These are phyloP conservation scores for Hydrangea macrophylla DNA, from an alignment of 148 eudicot species.

Conservation along the genomic window DNA sequence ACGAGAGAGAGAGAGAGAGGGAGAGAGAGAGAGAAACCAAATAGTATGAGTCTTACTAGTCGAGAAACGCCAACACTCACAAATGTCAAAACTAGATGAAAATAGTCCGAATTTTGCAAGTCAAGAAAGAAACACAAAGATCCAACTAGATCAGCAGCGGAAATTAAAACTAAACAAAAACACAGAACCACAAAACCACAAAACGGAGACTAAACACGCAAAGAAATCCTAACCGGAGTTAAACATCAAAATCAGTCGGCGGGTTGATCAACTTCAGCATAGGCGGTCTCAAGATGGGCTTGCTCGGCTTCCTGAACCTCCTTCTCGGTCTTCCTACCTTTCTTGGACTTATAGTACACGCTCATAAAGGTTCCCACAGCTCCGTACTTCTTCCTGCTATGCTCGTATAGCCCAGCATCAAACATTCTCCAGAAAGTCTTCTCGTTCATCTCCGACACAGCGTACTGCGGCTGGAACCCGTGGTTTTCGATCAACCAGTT, in stretches of 20 bases:
- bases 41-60: not conserved
- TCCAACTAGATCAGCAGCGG: not conserved
- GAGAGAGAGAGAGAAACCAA: no score
- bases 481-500: conserved; percentile 85
- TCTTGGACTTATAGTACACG: conserved; percentile 82
- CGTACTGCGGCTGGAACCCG: conserved; percentile 82
- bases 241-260: conserved; percentile 17
- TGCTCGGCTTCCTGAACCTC: conserved; percentile 89
- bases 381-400: conserved; percentile 63
- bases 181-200: not conserved
- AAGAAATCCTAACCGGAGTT: conserved; percentile 7
- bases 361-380: conserved; percentile 92
- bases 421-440: conserved; percentile 92
- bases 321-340: conserved; percentile 85
- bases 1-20: no score
- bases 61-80: not conserved
- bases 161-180: not conserved
- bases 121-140: no score
- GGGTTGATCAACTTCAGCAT: conserved; percentile 39
- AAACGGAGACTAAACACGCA: not conserved
- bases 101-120: no score
- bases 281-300: conserved; percentile 51
- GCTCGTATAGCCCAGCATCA: conserved; percentile 72
- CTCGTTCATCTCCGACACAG: conserved; percentile 74
- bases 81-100: not conserved